Evolutionary conservation across 805 yeast genomes (phyloP).

Genomic region (Candida jianshihensis): DNA sequence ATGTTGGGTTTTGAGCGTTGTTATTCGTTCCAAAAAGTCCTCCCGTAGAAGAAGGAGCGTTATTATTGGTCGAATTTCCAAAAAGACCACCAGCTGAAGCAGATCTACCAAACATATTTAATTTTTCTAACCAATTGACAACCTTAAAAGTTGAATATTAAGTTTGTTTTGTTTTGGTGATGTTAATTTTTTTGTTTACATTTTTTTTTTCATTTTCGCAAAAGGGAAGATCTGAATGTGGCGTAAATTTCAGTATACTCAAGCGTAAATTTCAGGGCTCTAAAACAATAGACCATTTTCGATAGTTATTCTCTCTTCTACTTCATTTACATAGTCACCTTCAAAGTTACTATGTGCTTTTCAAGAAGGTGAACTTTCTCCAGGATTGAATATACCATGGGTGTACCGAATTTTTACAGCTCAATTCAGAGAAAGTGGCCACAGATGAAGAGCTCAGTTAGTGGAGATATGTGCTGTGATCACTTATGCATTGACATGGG

Average conservation of each 20-base stretch:
- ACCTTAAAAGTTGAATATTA: neutral
- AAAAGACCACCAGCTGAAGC: conserved; percentile 20
- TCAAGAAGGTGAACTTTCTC: neutral
- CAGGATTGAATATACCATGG: too few species aligned
- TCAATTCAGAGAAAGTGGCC: conserved; percentile 8
- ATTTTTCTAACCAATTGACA: neutral
- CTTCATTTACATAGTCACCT: too few species aligned
- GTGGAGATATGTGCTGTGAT: conserved; percentile 52
- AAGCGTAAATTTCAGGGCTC: neutral
- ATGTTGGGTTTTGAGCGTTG: neutral
- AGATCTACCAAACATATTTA: conserved; percentile 13
- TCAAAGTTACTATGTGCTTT: too few species aligned
- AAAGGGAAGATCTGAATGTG: neutral
- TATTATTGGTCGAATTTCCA: conserved; percentile 13
- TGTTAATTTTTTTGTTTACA: neutral
- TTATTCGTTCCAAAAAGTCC: conserved; percentile 17
- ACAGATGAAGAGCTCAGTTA: neutral
- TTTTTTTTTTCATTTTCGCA: neutral
- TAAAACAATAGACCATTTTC: neutral
- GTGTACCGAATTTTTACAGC: conserved; percentile 13
- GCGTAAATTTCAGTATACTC: neutral
- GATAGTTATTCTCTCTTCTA: too few species aligned
- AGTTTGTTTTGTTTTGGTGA: neutral
- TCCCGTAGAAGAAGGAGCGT: neutral
- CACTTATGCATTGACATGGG: conserved; percentile 91